Base-by-base conservation (phyloP, 208 protist genomes). In the Trypanosoma theileri region DNA sequence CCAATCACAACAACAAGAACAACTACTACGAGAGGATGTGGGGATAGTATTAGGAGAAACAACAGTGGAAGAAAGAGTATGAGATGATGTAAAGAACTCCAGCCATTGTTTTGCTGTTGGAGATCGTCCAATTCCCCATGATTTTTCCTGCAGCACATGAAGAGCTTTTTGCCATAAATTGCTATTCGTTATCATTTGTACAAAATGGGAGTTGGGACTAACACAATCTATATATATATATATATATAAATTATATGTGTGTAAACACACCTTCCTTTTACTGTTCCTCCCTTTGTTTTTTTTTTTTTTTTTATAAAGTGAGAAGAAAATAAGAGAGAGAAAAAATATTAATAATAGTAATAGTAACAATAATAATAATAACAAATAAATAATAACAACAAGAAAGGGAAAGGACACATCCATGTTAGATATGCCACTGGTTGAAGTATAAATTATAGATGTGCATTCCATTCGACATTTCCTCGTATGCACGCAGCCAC, bases 21-120 rank as follows among this genome's bases (percentile, higher is more conserved):
- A 7, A 40, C 0, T 4, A 21, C 6, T 35, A 35, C 28, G 28
- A 35, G 28, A 35, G 1, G 28, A 35, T 35, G 28, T 35, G 28
- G 6, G 1, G 28, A 35, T 19, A 17, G 42, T 41, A 19, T 19
- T 41, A 44, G 60, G 16, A 42, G 46, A 54, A 45, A 31, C 13
- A n/a, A 31, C 9, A 40, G 28, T 45, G 16, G 59, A n/a, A n/a
- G n/a, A n/a, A n/a, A n/a, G n/a, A n/a, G n/a, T n/a, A n/a, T n/a
- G n/a, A n/a, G n/a, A n/a, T n/a, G n/a, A 65, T 21, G 9, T 14
- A 60, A 73, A 66, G 22, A 73, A 66, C 11, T 73, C 26, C 17
- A 66, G 19, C 68, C 68, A 73, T 24, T 66, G 50, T 21, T 40
- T 16, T 2, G 53, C 51, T 2, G 46, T 41, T 50, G 69, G 69